Conservation (phyloP, 2,329 filamentous ascomycete genomes). For the Lachnellula willkommii region DNA sequence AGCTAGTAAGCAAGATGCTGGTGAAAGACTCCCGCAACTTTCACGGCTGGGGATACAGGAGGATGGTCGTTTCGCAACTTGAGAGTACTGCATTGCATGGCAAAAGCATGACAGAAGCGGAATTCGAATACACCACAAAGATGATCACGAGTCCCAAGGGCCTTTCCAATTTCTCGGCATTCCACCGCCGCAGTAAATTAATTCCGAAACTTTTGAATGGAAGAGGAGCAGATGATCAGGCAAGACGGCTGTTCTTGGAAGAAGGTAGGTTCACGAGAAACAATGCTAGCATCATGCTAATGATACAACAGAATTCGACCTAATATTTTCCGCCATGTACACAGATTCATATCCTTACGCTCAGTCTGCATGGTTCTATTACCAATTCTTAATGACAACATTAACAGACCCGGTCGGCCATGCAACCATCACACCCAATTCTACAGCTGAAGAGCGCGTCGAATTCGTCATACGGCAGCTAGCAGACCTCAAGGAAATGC, state of each 20-base stretch:
- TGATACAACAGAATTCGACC: conserved; percentile 57
- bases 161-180: conserved; percentile 93
- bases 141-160: conserved; percentile 68
- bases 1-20: conserved; percentile 82
- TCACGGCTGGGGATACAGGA: conserved; percentile 91
- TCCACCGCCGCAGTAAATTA: conserved; percentile 84
- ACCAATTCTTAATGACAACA: conserved; percentile 77
- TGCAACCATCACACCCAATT: conserved; percentile 57
- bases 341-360: conserved; percentile 79
- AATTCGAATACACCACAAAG: conserved; percentile 84
- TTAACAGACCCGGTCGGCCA: conserved; percentile 46
- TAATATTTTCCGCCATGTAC: conserved; percentile 67
- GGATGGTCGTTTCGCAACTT: conserved; percentile 69
- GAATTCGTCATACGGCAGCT: conserved; percentile 66
- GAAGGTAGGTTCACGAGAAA: conserved; percentile 44
- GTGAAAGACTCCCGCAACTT: conserved; percentile 84
- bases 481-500: conserved; percentile 62
- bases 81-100: conserved; percentile 53
- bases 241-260: conserved; percentile 66
- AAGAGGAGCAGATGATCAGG: conserved; percentile 55
- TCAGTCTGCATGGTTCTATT: conserved; percentile 96
- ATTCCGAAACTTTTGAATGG: conserved; percentile 72
- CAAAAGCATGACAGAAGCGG: conserved; percentile 65
- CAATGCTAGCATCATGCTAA: conserved; percentile 10
- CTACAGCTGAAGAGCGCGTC: conserved; percentile 57